phyloP scores from a whole-genome alignment of 495 filamentous ascomycete genomes.

The Penicillium atrosanguineum region DNA sequence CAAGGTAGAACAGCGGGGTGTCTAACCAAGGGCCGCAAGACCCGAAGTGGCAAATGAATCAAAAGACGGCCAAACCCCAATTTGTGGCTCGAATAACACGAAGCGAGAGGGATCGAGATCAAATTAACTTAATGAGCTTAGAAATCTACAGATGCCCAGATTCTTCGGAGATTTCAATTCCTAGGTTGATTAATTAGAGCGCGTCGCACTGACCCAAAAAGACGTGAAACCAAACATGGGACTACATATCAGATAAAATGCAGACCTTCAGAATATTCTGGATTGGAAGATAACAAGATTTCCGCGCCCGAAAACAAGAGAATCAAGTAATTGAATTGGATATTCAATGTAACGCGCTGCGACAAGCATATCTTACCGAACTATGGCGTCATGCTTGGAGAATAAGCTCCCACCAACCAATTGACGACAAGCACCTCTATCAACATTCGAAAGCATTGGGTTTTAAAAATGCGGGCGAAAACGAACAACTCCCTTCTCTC shows the following conservation, averaged over 20 bases:
- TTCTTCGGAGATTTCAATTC: not conserved
- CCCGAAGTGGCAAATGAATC: not conserved
- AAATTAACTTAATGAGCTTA: not conserved
- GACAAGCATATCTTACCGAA: not conserved
- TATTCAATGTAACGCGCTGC: not conserved
- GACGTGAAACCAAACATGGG: not conserved
- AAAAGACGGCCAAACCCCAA: not conserved
- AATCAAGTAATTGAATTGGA: not conserved
- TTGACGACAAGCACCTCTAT: not conserved
- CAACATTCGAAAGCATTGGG: not conserved
- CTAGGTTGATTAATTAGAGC: not conserved
- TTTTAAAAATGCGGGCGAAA: not conserved
- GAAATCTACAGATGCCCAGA: not conserved
- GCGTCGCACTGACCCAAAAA: too few relatives aligned
- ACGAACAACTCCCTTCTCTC: not conserved
- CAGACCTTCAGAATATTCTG: not conserved
- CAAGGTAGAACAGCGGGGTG: not conserved
- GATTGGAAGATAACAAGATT: not conserved
- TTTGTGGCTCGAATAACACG: not conserved
- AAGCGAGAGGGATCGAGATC: not conserved
- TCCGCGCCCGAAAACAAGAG: not conserved
- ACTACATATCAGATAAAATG: not conserved
- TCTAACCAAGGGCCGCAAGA: not conserved
- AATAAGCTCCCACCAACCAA: slow-evolving; percentile 1
- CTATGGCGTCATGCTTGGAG: slow-evolving; percentile 3